phyloP scores from a whole-genome alignment of 768 basidiomycete species.

The Tricholoma sp. region DNA sequence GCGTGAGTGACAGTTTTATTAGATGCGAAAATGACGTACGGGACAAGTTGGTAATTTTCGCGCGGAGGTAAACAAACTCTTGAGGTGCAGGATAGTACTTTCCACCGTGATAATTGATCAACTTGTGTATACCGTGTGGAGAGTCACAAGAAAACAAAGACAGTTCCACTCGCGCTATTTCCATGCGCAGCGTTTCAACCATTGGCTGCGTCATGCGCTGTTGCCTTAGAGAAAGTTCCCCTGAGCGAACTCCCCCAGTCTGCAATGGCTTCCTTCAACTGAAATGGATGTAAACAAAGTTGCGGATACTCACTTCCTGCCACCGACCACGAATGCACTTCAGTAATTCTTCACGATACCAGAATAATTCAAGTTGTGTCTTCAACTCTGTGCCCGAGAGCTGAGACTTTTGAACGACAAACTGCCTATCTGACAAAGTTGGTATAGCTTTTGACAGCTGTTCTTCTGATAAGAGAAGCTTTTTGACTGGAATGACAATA shows the following conservation, averaged over 20 bases:
- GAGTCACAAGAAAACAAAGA: constrained; percentile 34
- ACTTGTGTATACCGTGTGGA: constrained; percentile 12
- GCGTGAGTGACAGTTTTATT: not conserved
- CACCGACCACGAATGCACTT: constrained; percentile 65
- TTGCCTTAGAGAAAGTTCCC: constrained; percentile 71
- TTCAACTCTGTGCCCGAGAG: constrained; percentile 55
- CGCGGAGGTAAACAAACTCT: constrained; percentile 58
- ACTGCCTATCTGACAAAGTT: constrained; percentile 82
- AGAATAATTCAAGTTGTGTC: constrained; percentile 79
- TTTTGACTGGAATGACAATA: constrained; percentile 67
- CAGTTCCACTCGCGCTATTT: constrained; percentile 58
- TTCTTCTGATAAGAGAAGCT: constrained; percentile 56
- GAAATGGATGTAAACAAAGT: not conserved
- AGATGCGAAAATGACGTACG: constrained; percentile 38
- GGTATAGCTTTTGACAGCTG: constrained; percentile 70
- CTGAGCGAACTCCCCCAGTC: constrained; percentile 75
- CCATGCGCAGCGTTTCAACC: constrained; percentile 71
- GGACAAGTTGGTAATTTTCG: constrained; percentile 58
- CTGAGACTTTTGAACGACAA: constrained; percentile 75
- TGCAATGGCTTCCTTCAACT: constrained; percentile 24
- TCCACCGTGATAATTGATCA: constrained; percentile 26
- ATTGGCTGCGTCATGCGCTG: constrained; percentile 76
- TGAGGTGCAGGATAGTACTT: constrained; percentile 51
- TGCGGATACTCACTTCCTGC: constrained; percentile 67
- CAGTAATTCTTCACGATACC: constrained; percentile 91